Evolutionary conservation across 1,284 basidiomycete species (phyloP).

Genomic region (Naganishia albida): DNA sequence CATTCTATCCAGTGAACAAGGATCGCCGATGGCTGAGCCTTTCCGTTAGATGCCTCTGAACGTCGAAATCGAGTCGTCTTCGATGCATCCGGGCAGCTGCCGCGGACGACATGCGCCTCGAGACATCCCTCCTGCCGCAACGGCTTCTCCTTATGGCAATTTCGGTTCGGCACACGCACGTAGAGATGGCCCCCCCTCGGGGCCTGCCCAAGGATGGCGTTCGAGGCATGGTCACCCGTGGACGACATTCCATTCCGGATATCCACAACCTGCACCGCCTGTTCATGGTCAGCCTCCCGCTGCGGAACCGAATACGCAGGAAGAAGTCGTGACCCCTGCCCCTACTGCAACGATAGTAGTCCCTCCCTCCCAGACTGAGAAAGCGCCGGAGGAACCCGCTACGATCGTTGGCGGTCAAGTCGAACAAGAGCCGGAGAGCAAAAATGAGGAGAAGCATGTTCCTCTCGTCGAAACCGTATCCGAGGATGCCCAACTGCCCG

Average conservation of each 20-base stretch:
- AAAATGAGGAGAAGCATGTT: neutral
- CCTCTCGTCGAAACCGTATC: neutral
- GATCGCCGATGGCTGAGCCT: neutral
- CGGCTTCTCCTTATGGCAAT: neutral
- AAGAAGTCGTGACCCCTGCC: neutral
- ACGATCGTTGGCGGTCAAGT: neutral
- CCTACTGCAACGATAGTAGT: neutral
- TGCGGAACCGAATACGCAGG: neutral
- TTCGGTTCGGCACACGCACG: neutral
- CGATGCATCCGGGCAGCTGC: neutral
- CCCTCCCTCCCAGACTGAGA: neutral
- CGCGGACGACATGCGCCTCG: neutral
- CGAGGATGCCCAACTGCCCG: neutral
- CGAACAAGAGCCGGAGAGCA: neutral
- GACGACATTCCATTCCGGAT: neutral
- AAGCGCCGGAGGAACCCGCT: no score
- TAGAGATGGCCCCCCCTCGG: neutral
- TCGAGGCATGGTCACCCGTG: neutral
- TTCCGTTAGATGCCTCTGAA: slow-evolving; percentile 9
- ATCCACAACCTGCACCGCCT: neutral
- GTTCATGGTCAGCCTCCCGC: neutral
- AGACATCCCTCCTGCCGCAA: neutral
- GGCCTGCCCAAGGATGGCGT: neutral
- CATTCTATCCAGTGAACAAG: neutral
- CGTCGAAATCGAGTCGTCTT: slow-evolving; percentile 6